Base-by-base conservation (phyloP, 1,139 yeast genomes). In the Tardiomyces digboiensis region DNA sequence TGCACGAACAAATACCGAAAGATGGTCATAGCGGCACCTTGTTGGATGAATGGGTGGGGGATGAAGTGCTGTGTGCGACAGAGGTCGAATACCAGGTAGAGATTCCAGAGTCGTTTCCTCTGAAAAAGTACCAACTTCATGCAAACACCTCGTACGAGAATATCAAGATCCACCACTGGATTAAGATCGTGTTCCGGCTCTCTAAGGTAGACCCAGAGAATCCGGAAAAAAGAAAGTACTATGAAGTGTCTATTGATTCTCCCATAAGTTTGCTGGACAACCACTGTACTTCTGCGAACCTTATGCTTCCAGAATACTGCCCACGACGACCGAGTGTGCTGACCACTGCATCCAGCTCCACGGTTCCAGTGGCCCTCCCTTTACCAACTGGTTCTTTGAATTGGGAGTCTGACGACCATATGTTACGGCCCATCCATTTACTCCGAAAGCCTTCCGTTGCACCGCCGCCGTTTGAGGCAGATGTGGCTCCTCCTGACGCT, bases 121-220 rank as follows among this genome's bases (percentile, higher is more conserved):
- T 73, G 22, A 52, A 55, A 23, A 47, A 46, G 67, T 73, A 55
- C 64, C 66, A 49, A 59, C 65, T 88, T 39, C 94, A 85, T 56
- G 94, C 96, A 1, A 91, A 89, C 61, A 85, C 96, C 1, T 77
- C 87, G 2, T 81, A 74, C 54, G 76, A 75, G 29, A 78, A 79
- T 54, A 85, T 91, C 51, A 86, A 86, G 62, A 74, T 89, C 7
- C 91, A 85, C 56, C 98, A 91, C 65, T 89, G 97, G 97, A 78
- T 91, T 54, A 91, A 89, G 62, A 75, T 91, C 13, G 82, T 93
- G 49, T 65, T 91, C 43, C 69, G 97, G 43, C 70, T 91, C 22
- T 84, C 95, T 13, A 77, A 75, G 52, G 60, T 70, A 10, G 79
- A 81, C 44, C 68, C 70, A 41, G 76, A 72, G 18, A 74, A 75